phyloP scores from a whole-genome alignment of 1,284 basidiomycete species.

The Trichosporon asahii region DNA sequence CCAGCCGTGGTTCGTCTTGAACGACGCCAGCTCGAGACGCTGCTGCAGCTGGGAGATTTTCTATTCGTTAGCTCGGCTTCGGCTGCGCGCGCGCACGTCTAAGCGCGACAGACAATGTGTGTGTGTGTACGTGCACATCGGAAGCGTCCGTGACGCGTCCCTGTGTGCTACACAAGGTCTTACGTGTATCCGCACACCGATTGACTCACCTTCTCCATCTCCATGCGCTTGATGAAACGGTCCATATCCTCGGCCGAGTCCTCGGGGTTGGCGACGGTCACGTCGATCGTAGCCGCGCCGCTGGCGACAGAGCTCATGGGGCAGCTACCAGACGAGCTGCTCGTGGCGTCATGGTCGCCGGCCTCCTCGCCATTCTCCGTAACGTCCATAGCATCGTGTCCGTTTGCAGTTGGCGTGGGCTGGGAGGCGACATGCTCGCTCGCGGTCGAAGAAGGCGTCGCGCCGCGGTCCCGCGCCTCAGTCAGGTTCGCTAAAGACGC shows the following conservation, averaged over 20 bases:
- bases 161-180: neutral
- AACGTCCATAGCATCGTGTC: slow-evolving; percentile 9
- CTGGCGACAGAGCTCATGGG: slow-evolving; percentile 11
- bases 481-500: neutral
- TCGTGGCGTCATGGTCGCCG: slow-evolving; percentile 15
- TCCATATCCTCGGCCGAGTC: slow-evolving; percentile 38
- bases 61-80: slow-evolving; percentile 22
- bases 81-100: neutral
- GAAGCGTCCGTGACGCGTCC: slow-evolving; percentile 2
- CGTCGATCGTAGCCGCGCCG: slow-evolving; percentile 9
- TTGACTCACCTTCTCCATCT: slow-evolving; percentile 49
- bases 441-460: neutral
- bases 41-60: slow-evolving; percentile 48
- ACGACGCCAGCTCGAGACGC: slow-evolving; percentile 45
- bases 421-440: neutral
- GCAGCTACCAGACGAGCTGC: slow-evolving; percentile 10
- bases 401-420: neutral
- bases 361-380: slow-evolving; percentile 5
- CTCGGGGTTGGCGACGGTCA: slow-evolving; percentile 17
- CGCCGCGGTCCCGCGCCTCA: neutral
- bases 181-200: slow-evolving; percentile 2
- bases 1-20: slow-evolving; percentile 49
- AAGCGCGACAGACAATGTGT: neutral
- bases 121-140: slow-evolving; percentile 3
- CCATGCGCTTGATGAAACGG: slow-evolving; percentile 41